Conservation (phyloP, 2,329 filamentous ascomycete genomes). For the Aureobasidium vineae region DNA sequence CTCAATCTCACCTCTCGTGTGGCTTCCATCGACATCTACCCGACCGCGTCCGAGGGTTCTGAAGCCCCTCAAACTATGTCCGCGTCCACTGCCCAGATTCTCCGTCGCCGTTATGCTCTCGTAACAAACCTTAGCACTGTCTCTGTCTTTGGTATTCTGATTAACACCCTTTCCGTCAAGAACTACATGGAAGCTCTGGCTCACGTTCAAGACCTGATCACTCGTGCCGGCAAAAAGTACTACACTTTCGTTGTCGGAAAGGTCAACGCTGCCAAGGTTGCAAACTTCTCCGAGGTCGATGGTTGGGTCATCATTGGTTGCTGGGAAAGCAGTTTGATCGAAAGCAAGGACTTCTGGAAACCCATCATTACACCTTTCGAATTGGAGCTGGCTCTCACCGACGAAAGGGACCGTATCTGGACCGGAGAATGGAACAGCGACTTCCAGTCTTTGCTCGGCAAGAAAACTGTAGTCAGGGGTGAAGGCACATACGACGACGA, state of each 20-base stretch:
- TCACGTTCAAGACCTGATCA: conserved; percentile 69
- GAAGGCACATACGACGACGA: conserved; percentile 33
- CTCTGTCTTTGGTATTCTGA: conserved; percentile 86
- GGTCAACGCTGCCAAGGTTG: conserved; percentile 90
- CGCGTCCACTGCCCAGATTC: conserved; percentile 54
- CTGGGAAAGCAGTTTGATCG: conserved; percentile 93
- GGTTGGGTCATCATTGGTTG: conserved; percentile 98
- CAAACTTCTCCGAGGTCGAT: conserved; percentile 92
- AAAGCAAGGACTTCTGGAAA: conserved; percentile 83
- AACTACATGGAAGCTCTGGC: conserved; percentile 84
- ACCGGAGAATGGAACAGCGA: conserved; percentile 85
- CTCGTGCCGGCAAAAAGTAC: conserved; percentile 81
- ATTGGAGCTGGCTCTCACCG: conserved; percentile 71
- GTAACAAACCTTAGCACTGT: conserved; percentile 76
- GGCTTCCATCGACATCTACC: conserved; percentile 72
- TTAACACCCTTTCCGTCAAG: conserved; percentile 90
- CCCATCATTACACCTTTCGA: conserved; percentile 96
- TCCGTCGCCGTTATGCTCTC: conserved; percentile 85
- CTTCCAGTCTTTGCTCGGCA: conserved; percentile 66
- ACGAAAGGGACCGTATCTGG: conserved; percentile 77
- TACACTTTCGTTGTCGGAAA: conserved; percentile 98
- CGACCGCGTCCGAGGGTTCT: conserved; percentile 48
- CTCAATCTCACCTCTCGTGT: conserved; percentile 84
- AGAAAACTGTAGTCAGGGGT: conserved; percentile 31
- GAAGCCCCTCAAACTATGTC: conserved; percentile 42